Evolutionary conservation across 1,139 yeast species (phyloP), one percentile per base, ranked within the genome.

Genomic region (Ogataea hybrid): DNA sequence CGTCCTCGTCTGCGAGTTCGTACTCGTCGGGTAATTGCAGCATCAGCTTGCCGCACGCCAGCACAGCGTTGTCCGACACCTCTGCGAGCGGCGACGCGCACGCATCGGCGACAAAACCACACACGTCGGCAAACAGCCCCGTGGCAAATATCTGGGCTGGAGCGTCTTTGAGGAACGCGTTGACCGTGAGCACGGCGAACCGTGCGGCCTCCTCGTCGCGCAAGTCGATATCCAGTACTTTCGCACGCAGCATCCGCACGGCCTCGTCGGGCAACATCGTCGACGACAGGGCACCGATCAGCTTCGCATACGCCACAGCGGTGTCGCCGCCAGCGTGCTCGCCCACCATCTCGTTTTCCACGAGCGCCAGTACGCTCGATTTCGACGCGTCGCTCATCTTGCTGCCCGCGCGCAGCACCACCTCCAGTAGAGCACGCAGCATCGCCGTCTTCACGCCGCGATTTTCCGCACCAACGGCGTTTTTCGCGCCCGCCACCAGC

Each of bases 341-440:
- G 30, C 48, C 67, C 37, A 68, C 78, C 54, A 83, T 77, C 54
- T 84, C 90, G 39, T 80, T 81, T 59, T 86, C 94, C 41, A 89
- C 84, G 45, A 90, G 71, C n/a, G 79, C 70, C 67, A 88, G 72
- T 39, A 90, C 79, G 27, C 81, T 70, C 16, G 71, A 67, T 62
- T 87, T 86, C 10, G 95, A 84, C 2, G 75, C 65, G 52, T 85
- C 92, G 54, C 81, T 81, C 73, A 92, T 73, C 60, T 81, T 82
- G 38, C 70, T 65, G 36, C 97, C 97, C 11, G 94, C 90, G 56
- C 79, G 83, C 36, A 75, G 69, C 32, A 89, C 88, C 43, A 92
- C 94, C 59, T 87, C 96, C 42, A 86, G 70, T 59, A 92, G 70
- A 1, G 96, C 97, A 58, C 81, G 81, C 55, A 89, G 71, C 85